Conservation (phyloP, 345 rosid species). For the Viola odorata region DNA sequence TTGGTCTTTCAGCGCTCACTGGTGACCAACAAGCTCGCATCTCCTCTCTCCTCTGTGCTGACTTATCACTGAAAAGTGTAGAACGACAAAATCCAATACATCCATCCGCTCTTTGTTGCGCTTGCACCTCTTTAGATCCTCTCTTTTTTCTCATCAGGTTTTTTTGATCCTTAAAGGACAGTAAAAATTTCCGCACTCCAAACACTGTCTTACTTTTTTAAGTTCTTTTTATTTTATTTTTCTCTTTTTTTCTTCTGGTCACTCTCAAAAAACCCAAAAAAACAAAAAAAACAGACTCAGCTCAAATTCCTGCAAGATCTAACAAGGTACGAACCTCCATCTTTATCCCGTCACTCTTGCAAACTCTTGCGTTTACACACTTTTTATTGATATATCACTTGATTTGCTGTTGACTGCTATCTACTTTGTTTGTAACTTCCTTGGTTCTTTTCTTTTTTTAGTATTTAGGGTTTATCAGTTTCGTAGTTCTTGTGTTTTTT, state of each 20-base stretch:
- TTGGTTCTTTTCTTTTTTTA: conserved; percentile 2
- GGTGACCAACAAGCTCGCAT: too few relatives aligned
- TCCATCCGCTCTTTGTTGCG: conserved; percentile 4
- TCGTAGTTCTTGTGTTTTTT: background rate
- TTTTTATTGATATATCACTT: background rate
- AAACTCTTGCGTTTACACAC: background rate
- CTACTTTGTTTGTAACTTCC: background rate
- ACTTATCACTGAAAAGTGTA: conserved; percentile 21
- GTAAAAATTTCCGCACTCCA: conserved; percentile 1
- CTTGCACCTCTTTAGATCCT: too few relatives aligned
- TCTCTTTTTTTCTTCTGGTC: background rate
- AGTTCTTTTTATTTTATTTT: background rate
- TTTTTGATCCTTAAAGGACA: conserved; percentile 8
- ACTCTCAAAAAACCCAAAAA: conserved; percentile 25
- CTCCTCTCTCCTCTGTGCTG: background rate
- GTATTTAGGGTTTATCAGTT: conserved; percentile 23
- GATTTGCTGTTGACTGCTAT: background rate
- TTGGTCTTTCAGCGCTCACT: background rate
- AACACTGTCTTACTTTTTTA: conserved; percentile 4
- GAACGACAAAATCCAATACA: conserved; percentile 14
- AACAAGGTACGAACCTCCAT: conserved; percentile 25
- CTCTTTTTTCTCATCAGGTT: conserved; percentile 1
- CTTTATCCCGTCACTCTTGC: conserved; percentile 1
- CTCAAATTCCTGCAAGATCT: conserved; percentile 23
- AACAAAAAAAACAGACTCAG: background rate